Percentiles rank a stretch among this genome's conserved stretches.
Evolutionary conservation across 2,329 filamentous ascomycete species (phyloP).

Genomic region (Aschersonia sp.): DNA sequence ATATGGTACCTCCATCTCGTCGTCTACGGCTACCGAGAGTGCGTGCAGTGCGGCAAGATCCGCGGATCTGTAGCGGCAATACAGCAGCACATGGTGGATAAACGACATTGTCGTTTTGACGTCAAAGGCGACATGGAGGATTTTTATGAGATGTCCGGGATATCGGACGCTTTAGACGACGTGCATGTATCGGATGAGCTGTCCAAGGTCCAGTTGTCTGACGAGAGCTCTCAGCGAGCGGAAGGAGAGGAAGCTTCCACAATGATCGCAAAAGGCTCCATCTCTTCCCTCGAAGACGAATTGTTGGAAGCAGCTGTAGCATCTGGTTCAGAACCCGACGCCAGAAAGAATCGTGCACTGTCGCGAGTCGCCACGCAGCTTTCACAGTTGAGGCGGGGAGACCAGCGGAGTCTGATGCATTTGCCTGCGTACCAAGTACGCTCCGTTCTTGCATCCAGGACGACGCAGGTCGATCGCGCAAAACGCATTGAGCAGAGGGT

Average conservation of each 20-base stretch:
- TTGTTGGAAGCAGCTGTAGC: no score
- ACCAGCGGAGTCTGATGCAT: conserved; percentile 8
- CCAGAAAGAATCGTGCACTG: background rate
- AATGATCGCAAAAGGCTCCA: no score
- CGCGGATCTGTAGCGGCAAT: conserved; percentile 27
- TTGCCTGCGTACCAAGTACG: conserved; percentile 7
- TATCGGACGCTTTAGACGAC: background rate
- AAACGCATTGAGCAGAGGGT: conserved; percentile 5
- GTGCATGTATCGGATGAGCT: background rate
- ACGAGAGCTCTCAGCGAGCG: no score
- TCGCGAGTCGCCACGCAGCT: conserved; percentile 3
- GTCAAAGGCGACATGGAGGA: conserved; percentile 23
- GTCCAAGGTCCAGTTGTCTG: no score
- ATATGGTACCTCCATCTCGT: conserved; percentile 23
- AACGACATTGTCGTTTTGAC: conserved; percentile 33
- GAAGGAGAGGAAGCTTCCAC: no score
- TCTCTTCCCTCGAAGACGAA: no score
- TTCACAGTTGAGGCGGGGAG: conserved; percentile 5
- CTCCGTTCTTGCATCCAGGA: conserved; percentile 6
- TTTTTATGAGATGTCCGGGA: conserved; percentile 21
- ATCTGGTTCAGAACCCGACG: background rate
- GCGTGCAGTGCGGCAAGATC: conserved; percentile 32
- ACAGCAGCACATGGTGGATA: conserved; percentile 32
- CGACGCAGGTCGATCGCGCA: conserved; percentile 4
- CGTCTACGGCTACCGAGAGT: conserved; percentile 34